Evolutionary conservation across 345 rosid species (phyloP), one percentile per base, ranked within the genome.

Genomic region (Pugionium dolabratum): DNA sequence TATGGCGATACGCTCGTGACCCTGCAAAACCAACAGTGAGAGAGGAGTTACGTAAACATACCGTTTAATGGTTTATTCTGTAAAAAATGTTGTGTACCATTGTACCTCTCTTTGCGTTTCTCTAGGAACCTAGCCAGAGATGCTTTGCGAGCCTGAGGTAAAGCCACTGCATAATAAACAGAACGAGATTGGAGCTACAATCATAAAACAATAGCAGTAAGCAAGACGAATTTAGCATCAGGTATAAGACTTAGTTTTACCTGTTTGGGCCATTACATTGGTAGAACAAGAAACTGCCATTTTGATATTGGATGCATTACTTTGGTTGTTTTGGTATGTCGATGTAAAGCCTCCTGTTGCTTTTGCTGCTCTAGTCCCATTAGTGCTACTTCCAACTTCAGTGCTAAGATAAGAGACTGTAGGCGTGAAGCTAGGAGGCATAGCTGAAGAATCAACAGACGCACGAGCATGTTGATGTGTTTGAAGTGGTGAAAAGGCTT

Each of bases 61-160:
- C 6, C 4, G 1, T 2, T 66, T 2, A 63, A 61, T n/a, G 54
- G 2, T 61, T 61, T 42, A 44, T 26, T 54, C 65, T 6, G 11
- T 57, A 34, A 60, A 52, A 33, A 48, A 4, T 1, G 18, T 40
- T 7, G 10, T 18, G 18, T 18, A 18, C 4, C 34, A 26, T 65
- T 51, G 28, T 77, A 88, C 96, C 96, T 84, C 69, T 86, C 92
- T 73, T 84, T 88, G 70, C 92, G 92, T 73, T 86, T 88, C 85
- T 84, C 92, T 66, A 88, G 76, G 68, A 88, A 88, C 56, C 90
- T 81, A 76, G 90, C 88, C 74, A 88, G 62, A 9, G 96, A 88
- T 73, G 96, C 92, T 70, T 88, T 81, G 39, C 92, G 90, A 76
- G 92, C 86, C 79, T 81, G 88, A 40, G 96, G 92, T 66, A 86